phyloP scores from a whole-genome alignment of 495 filamentous ascomycete species.

The Penicillium paxilli region DNA sequence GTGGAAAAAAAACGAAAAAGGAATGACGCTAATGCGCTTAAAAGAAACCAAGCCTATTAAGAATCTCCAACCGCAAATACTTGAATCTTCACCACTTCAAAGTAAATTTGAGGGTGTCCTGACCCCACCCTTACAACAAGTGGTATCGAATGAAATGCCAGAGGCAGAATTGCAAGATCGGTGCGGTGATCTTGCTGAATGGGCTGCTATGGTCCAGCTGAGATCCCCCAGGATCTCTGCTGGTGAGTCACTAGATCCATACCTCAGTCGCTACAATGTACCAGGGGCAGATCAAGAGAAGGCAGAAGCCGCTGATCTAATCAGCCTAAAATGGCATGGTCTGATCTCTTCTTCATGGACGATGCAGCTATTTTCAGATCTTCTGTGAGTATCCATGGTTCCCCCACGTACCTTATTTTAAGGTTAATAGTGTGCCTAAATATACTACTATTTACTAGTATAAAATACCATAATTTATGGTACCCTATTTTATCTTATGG shows the following conservation, averaged over 20 bases:
- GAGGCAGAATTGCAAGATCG: conserved; percentile 56
- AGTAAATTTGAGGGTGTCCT: conserved; percentile 34
- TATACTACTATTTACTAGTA: no score
- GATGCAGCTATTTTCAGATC: conserved; percentile 33
- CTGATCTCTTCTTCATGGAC: conserved; percentile 45
- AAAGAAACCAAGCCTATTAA: conserved; percentile 48
- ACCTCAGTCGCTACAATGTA: conserved; percentile 76
- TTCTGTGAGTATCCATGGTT: conserved; percentile 36
- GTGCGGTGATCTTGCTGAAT: conserved; percentile 73
- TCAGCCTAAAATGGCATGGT: conserved; percentile 51
- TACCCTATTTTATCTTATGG: no score
- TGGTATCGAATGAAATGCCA: conserved; percentile 35
- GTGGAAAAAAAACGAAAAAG: no score
- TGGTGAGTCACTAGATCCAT: conserved; percentile 75
- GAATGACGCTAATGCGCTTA: no score
- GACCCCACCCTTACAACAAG: conserved; percentile 51
- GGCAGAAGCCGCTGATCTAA: conserved; percentile 25
- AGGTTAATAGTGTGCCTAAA: no score
- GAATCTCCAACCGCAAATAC: conserved; percentile 53
- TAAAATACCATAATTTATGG: no score
- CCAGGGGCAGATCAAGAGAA: conserved; percentile 42
- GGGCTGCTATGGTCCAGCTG: conserved; percentile 74
- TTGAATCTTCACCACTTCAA: conserved; percentile 29
- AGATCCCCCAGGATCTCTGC: conserved; percentile 67
- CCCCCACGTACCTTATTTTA: no score